Evolutionary conservation across 306 rosid genomes (phyloP), one percentile per base, ranked within the genome.

Genomic region (Begonia fuchsioides): DNA sequence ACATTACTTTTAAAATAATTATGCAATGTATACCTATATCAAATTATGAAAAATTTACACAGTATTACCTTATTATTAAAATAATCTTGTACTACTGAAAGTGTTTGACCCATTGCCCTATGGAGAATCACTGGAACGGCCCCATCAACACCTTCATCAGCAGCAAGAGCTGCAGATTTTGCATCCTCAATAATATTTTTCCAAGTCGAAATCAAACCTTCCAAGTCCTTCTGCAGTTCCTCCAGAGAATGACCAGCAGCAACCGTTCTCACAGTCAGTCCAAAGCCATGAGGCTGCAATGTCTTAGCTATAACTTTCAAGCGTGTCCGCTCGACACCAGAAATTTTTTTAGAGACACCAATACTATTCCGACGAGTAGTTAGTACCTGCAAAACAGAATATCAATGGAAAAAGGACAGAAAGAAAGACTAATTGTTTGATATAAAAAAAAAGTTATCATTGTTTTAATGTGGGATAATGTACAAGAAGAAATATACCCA

Each of bases 91-190:
- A 90, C 98, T 59, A 90, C 93, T 18, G 95, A 90, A 50, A 85
- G 95, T 12, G 97, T 90, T 74, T 90, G 98, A 53, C 92, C 92
- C 98, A 81, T 90, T 54, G 95, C 94, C 12, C 70, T 63, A 66
- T 90, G 95, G 72, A 90, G 71, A 69, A 90, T 71, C 48, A 73
- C 72, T 32, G 98, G 98, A 69, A 90, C 73, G 35, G 98, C 87
- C 66, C 98, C 98, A 54, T 81, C 92, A 35, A 85, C 76, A 40
- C 98, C 95, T 81, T 90, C 98, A 75, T 85, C 98, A 44, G 87
- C 95, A 60, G 98, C 98, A 66, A 90, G 92, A 67, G 98, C 75
- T 16, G 85, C 79, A 52, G 92, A 85, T 62, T 85, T 79, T 60
- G 98, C 98, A 55, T 90, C 74, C 57, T 90, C 98, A 53, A 61